Evolutionary conservation across 805 yeast species (phyloP).

Genomic region (Saturnispora zaruensis): DNA sequence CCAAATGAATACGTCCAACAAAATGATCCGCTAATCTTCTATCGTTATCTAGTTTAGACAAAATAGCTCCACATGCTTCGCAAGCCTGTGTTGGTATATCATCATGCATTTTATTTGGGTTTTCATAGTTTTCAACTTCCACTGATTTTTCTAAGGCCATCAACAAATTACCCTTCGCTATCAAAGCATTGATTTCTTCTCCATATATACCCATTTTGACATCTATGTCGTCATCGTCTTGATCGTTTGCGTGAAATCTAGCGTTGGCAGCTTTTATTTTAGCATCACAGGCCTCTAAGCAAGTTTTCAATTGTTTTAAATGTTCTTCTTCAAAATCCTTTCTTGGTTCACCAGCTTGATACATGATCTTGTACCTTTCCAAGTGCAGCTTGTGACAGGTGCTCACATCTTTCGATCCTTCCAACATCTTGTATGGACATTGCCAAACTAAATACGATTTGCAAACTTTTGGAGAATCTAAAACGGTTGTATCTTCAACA

Average conservation of each 20-base stretch:
- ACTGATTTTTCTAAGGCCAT: not conserved
- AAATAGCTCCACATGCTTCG: conserved; percentile 80
- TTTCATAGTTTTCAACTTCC: not conserved
- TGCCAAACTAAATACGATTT: conserved; percentile 74
- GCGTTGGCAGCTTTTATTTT: conserved; percentile 55
- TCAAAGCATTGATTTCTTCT: not conserved
- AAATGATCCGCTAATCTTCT: conserved; percentile 85
- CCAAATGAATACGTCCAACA: conserved; percentile 77
- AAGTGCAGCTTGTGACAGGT: conserved; percentile 67
- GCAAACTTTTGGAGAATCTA: conserved; percentile 58
- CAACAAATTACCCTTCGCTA: not conserved
- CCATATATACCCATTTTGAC: not conserved
- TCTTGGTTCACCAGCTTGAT: conserved; percentile 42
- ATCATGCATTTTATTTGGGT: not conserved
- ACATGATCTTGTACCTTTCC: conserved; percentile 65
- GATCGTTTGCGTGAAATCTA: conserved; percentile 36
- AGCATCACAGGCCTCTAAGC: conserved; percentile 57
- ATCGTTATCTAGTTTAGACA: conserved; percentile 80
- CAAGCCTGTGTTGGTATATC: conserved; percentile 55
- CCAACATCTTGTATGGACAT: conserved; percentile 78
- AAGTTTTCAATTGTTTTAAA: conserved; percentile 37
- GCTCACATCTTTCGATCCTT: conserved; percentile 75
- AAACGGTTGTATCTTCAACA: conserved; percentile 23
- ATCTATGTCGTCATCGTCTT: conserved; percentile 1
- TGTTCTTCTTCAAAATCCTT: conserved; percentile 39